These are phyloP conservation scores for Teunomyces gatunensis DNA, from an alignment of 805 yeast genomes.

Conservation along the genomic window DNA sequence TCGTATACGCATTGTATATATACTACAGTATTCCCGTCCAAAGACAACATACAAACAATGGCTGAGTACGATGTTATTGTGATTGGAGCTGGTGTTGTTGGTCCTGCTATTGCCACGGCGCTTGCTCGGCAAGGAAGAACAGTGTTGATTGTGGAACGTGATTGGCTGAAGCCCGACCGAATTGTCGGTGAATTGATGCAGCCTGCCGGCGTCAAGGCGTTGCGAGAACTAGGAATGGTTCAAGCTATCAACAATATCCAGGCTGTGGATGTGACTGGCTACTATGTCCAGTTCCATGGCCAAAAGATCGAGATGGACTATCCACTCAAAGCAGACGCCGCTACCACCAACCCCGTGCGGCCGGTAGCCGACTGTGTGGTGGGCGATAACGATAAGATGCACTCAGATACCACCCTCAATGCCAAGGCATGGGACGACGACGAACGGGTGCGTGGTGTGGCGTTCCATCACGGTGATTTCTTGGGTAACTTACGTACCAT, in stretches of 20 bases:
- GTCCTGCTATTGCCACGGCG: constrained; percentile 89
- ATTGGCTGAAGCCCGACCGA: constrained; percentile 89
- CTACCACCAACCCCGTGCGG: constrained; percentile 40
- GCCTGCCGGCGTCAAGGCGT: constrained; percentile 91
- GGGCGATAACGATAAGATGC: constrained; percentile 56
- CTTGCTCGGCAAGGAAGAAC: constrained; percentile 86
- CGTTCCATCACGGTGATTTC: constrained; percentile 92
- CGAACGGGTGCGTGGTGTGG: constrained; percentile 66
- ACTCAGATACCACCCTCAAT: constrained; percentile 46
- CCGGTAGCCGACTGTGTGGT: constrained; percentile 56
- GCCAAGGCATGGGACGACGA: constrained; percentile 55
- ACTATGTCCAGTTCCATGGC: constrained; percentile 68
- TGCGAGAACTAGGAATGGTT: constrained; percentile 78
- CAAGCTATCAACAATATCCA: constrained; percentile 71
- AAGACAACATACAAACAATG: not conserved
- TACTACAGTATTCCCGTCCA: not conserved
- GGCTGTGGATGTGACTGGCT: constrained; percentile 77
- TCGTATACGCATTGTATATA: not conserved
- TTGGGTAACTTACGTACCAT: constrained; percentile 69
- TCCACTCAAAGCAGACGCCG: constrained; percentile 54
- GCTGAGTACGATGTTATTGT: constrained; percentile 72
- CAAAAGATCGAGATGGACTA: constrained; percentile 62
- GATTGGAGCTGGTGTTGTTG: constrained; percentile 98
- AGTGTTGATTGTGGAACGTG: constrained; percentile 80
- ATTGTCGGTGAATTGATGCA: constrained; percentile 97